phyloP scores from a whole-genome alignment of 1,139 yeast genomes.

The Magnusiomyces ingens region DNA sequence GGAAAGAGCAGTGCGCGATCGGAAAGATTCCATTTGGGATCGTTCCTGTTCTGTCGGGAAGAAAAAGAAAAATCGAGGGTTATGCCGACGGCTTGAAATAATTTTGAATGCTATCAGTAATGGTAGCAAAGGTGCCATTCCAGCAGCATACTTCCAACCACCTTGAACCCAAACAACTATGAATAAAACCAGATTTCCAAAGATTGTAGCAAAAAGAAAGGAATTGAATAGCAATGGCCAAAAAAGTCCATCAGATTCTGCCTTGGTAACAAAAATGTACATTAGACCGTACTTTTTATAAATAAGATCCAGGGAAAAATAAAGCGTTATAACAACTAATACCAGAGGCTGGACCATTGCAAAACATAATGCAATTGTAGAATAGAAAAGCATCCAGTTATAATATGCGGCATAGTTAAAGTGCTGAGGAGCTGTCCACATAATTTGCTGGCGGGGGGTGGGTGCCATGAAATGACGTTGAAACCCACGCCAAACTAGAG shows the following conservation, averaged over 20 bases:
- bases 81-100: conserved; percentile 16
- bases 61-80: conserved; percentile 28
- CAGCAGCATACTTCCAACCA: conserved; percentile 32
- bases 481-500: conserved; percentile 27
- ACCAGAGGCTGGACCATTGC: conserved; percentile 38
- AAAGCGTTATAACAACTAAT: conserved; percentile 31
- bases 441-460: conserved; percentile 35
- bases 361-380: conserved; percentile 36
- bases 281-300: conserved; percentile 34
- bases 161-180: conserved; percentile 38
- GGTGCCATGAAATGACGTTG: conserved; percentile 29
- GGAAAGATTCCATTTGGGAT: conserved; percentile 16
- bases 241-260: conserved; percentile 36
- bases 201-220: conserved; percentile 30
- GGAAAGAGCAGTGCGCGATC: conserved; percentile 14
- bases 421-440: conserved; percentile 34
- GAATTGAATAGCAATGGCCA: conserved; percentile 37
- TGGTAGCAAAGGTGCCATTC: conserved; percentile 30
- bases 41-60: conserved; percentile 25
- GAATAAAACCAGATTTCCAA: conserved; percentile 35
- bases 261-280: conserved; percentile 36
- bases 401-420: conserved; percentile 34
- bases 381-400: conserved; percentile 34
- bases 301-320: conserved; percentile 30
- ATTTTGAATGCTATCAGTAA: conserved; percentile 31